phyloP scores from a whole-genome alignment of 306 rosid genomes.

The Hippophae tibetana region DNA sequence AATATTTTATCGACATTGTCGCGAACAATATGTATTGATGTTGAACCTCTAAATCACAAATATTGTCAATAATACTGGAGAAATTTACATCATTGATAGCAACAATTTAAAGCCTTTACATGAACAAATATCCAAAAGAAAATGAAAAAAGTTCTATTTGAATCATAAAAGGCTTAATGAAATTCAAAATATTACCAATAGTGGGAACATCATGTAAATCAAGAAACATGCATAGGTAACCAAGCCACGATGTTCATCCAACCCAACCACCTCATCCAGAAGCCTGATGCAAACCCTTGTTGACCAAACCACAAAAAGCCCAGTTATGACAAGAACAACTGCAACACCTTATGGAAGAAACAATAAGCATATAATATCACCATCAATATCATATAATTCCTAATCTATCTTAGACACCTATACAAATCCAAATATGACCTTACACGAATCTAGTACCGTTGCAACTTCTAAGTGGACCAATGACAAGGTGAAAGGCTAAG shows the following conservation, averaged over 20 bases:
- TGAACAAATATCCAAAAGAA: not conserved
- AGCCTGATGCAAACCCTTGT: not conserved
- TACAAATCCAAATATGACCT: not conserved
- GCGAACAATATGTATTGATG: no score
- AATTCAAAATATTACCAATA: slow-evolving; percentile 1
- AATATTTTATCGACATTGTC: no score
- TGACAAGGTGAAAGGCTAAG: no score
- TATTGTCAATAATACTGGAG: no score
- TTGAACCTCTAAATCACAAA: no score
- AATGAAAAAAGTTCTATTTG: not conserved
- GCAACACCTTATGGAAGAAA: not conserved
- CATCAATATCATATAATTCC: not conserved
- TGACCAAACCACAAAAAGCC: not conserved
- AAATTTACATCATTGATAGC: no score
- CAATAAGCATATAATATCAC: not conserved
- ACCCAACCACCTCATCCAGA: not conserved
- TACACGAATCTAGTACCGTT: no score
- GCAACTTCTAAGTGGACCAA: no score
- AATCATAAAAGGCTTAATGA: not conserved
- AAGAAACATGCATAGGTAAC: not conserved
- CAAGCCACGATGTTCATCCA: not conserved
- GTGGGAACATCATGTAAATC: not conserved
- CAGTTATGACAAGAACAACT: not conserved
- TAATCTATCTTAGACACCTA: not conserved
- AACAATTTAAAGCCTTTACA: not conserved